Evolutionary conservation across 257 asterid species (phyloP).

Genomic region (Knoxia roxburghii): DNA sequence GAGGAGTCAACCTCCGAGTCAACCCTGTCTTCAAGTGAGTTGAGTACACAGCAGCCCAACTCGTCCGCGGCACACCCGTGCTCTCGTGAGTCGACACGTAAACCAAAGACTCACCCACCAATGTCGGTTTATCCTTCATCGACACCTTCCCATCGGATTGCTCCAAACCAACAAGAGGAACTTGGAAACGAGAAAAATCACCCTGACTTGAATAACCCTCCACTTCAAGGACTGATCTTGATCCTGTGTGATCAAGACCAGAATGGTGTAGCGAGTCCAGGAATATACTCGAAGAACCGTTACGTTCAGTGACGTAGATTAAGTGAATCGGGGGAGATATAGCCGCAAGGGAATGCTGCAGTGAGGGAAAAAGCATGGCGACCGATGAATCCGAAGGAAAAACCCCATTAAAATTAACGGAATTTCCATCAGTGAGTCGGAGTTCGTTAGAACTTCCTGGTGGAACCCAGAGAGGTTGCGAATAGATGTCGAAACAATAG

Average conservation of each 20-base stretch:
- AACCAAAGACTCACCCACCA: slow-evolving; percentile 54
- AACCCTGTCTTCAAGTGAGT: slow-evolving; percentile 52
- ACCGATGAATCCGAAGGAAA: slow-evolving; percentile 46
- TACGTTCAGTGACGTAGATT: slow-evolving; percentile 72
- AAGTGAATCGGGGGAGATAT: slow-evolving; percentile 21
- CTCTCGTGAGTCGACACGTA: slow-evolving; percentile 82
- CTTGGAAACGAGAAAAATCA: slow-evolving; percentile 35
- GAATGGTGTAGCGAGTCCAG: slow-evolving; percentile 40
- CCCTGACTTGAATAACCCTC: not conserved
- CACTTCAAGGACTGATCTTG: slow-evolving; percentile 36
- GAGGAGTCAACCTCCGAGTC: slow-evolving; percentile 68
- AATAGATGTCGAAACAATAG: slow-evolving; percentile 67
- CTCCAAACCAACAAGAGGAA: slow-evolving; percentile 44
- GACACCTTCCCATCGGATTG: slow-evolving; percentile 34
- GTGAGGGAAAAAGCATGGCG: slow-evolving; percentile 26
- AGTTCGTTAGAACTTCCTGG: slow-evolving; percentile 26
- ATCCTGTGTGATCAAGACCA: not conserved
- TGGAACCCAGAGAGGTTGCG: slow-evolving; percentile 29
- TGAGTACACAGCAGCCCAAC: slow-evolving; percentile 90
- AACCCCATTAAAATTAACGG: slow-evolving; percentile 75
- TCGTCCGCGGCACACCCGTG: slow-evolving; percentile 62
- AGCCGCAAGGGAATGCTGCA: slow-evolving; percentile 14
- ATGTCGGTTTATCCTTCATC: slow-evolving; percentile 71
- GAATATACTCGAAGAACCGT: slow-evolving; percentile 52
- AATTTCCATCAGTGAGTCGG: slow-evolving; percentile 67